Evolutionary conservation across 352 stramenopile genomes (phyloP).

Genomic region (Peronospora farinosa): DNA sequence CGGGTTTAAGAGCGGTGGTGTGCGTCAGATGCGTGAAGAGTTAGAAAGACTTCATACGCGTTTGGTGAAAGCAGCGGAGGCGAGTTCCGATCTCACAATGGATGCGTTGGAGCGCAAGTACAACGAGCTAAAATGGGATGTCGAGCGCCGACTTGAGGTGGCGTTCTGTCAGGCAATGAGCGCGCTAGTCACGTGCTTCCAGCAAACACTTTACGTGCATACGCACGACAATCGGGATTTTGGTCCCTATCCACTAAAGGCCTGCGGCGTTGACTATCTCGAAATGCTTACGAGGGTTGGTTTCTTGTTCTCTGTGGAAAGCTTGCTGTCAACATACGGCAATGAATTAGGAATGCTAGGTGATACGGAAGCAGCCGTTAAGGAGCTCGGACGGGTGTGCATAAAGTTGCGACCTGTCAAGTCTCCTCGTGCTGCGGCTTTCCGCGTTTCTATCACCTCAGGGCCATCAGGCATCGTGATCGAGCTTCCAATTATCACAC

Average conservation of each 20-base stretch:
- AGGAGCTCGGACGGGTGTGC: constrained; percentile 56
- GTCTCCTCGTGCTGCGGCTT: constrained; percentile 51
- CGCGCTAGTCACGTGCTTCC: constrained; percentile 77
- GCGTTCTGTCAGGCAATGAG: constrained; percentile 80
- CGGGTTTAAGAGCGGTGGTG: constrained; percentile 68
- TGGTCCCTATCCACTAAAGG: constrained; percentile 29
- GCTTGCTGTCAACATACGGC: constrained; percentile 77
- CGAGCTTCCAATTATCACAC: constrained; percentile 69
- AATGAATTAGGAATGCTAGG: constrained; percentile 82
- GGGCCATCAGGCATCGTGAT: constrained; percentile 54
- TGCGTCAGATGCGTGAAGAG: constrained; percentile 69
- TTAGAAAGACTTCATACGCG: constrained; percentile 45
- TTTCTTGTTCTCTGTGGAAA: constrained; percentile 82
- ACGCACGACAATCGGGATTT: constrained; percentile 45
- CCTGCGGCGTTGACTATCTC: constrained; percentile 53
- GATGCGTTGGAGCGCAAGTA: constrained; percentile 71
- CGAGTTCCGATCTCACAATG: constrained; percentile 63
- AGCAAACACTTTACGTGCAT: constrained; percentile 80
- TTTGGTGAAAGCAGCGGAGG: constrained; percentile 48
- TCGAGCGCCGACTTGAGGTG: constrained; percentile 76
- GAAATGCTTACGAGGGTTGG: constrained; percentile 62
- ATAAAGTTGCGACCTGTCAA: constrained; percentile 71
- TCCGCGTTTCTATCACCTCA: constrained; percentile 67
- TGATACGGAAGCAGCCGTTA: constrained; percentile 76
- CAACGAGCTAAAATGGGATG: constrained; percentile 77